Percentiles rank a stretch among this genome's conserved stretches.
phyloP scores from a whole-genome alignment of 2,329 filamentous ascomycete species.

The Trichophyton simii region DNA sequence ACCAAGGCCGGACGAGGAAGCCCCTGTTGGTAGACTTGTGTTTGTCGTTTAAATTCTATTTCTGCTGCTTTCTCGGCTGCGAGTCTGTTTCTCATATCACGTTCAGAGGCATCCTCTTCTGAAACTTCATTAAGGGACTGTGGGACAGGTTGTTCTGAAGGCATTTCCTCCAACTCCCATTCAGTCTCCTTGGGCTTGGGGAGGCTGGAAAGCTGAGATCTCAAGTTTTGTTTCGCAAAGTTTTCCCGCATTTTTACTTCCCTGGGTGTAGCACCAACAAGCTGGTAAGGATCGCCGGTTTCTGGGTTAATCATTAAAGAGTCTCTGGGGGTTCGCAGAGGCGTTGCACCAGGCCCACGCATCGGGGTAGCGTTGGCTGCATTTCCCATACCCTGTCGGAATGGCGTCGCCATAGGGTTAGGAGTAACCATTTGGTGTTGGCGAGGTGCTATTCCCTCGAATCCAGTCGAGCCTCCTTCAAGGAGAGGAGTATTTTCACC shows the following conservation, averaged over 20 bases:
- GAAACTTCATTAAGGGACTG: slow-evolving; percentile 38
- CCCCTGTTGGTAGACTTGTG: slow-evolving; percentile 76
- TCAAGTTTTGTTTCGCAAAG: slow-evolving; percentile 55
- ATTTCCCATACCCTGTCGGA: slow-evolving; percentile 48
- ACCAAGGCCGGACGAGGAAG: slow-evolving; percentile 65
- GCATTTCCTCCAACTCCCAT: slow-evolving; percentile 77
- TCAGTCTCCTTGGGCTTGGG: slow-evolving; percentile 88
- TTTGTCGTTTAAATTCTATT: slow-evolving; percentile 66
- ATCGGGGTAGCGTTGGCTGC: slow-evolving; percentile 56
- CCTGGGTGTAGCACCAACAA: slow-evolving; percentile 61
- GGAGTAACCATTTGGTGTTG: slow-evolving; percentile 77
- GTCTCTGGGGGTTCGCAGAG: slow-evolving; percentile 78
- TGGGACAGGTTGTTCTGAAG: slow-evolving; percentile 62
- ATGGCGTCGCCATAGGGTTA: slow-evolving; percentile 86
- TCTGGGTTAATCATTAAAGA: slow-evolving; percentile 70
- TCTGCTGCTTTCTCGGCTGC: slow-evolving; percentile 51
- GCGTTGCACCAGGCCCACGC: slow-evolving; percentile 60
- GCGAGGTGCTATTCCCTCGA: slow-evolving; percentile 70
- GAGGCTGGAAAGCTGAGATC: slow-evolving; percentile 54
- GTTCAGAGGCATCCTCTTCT: slow-evolving; percentile 59
- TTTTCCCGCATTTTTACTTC: slow-evolving; percentile 62
- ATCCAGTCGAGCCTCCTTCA: slow-evolving; percentile 77
- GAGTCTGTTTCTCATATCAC: slow-evolving; percentile 56
- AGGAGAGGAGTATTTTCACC: slow-evolving; percentile 86
- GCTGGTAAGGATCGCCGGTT: slow-evolving; percentile 47